Base-by-base conservation (phyloP, 768 basidiomycete species). In the Pholiota molesta region DNA sequence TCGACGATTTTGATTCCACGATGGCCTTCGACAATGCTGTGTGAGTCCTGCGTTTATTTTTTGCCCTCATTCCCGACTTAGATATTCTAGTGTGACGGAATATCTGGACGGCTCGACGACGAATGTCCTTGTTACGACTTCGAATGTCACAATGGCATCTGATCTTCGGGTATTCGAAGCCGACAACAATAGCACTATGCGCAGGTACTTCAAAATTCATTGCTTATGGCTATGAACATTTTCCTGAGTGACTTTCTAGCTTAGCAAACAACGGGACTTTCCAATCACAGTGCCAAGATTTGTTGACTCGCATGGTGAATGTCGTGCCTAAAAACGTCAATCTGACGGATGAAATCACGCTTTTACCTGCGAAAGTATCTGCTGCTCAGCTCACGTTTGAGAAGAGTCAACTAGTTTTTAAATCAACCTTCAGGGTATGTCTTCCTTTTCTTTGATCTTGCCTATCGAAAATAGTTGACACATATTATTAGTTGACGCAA, bases 241-340 rank as follows among this genome's bases (percentile, higher is more conserved):
- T 55, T 57, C 29, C 44, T 61, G 37, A n/a, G 33, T 42, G 10
- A 1, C 3, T 16, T 26, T 39, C 10, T 60, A 76, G 76, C 21
- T 55, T 79, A 28, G 69, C 77, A 7, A 69, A 76, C 42, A 57
- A 74, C 1, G 69, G 71, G 19, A 65, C 72, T 16, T 83, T 80
- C 66, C 63, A 70, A 49, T 72, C 69, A 21, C 72, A 77, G 37
- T 85, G 83, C 68, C 69, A 74, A 49, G 68, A 60, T 40, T 67
- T 83, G 1, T 65, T 85, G 45, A 71, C 71, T 53, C 76, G 78
- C 44, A 83, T 85, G 83, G 61, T 85, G 37, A 75, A 85, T 64
- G 77, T 76, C 19, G 82, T 85, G n/a, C 79, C 82, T 1, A 71
- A 68, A 17, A 73, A 70, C 52, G 81, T 85, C 17, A 73, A 70